Evolutionary conservation across 1,284 basidiomycete species (phyloP), one percentile per base, ranked within the genome.

Genomic region (Austroboletus niveus): DNA sequence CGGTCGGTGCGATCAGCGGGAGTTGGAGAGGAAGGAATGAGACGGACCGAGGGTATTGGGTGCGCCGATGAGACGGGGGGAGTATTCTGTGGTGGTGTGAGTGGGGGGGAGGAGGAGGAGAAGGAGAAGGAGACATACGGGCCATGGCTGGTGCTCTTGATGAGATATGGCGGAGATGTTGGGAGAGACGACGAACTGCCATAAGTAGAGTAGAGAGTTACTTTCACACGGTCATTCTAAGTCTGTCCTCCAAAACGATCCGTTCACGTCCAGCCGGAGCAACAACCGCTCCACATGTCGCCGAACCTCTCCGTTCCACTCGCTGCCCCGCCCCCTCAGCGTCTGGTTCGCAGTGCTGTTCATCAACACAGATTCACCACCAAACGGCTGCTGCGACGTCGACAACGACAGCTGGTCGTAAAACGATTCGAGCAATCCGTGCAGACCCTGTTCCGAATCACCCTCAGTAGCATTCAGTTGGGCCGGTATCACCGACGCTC

Each of bases 251-350:
- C 87, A 91, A 62, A 92, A 82, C 44, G 79, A 82, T 5, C 87
- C 88, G 60, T 92, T 94, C 67, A 93, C 92, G 69, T 96, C 93
- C 24, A 96, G 70, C 34, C 92, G 78, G 42, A 95, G 73, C 44
- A 95, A 69, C 48, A 96, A 65, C 42, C 92, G 80, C 66, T 96
- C 94, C 15, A 94, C 77, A 65, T 92, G 91, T 56, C 90, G 75
- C 41, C 85, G 76, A 45, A 85, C 84, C 49, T 89, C 80, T 50
- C 84, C 87, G 39, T 78, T 69, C 54, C 74, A 68, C 42, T 84
- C 80, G 59, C 78, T 61, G 63, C 76, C 64, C 72, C 79, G 66
- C 55, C 73, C 58, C 57, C 78, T 72, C 62, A 64, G 75, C 8
- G 82, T 83, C 57, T 79, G 76, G 58, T 81, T 85, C 31, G 77